phyloP scores from a whole-genome alignment of 108 stramenopile genomes.

The Epithemia pelagica region DNA sequence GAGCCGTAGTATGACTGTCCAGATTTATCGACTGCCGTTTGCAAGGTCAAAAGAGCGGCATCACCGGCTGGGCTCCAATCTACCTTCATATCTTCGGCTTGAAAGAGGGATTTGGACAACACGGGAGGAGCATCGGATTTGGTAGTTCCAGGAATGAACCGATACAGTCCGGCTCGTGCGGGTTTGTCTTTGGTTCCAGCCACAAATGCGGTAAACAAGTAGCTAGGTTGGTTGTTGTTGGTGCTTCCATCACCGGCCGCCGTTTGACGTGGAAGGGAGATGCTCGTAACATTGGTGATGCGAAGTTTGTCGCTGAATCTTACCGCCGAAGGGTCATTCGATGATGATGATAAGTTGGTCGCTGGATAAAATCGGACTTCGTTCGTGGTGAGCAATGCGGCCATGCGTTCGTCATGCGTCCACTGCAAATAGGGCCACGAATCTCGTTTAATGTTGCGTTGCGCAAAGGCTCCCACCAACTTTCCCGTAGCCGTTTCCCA shows the following conservation, averaged over 20 bases:
- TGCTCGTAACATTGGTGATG: slow-evolving; percentile 45
- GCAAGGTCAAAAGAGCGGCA: slow-evolving; percentile 68
- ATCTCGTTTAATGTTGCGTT: slow-evolving; percentile 54
- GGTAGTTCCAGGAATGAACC: slow-evolving; percentile 32
- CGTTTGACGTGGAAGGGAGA: slow-evolving; percentile 39
- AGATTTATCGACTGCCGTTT: slow-evolving; percentile 88
- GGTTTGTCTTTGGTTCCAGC: slow-evolving; percentile 89
- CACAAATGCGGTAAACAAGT: slow-evolving; percentile 72
- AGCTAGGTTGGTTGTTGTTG: slow-evolving; percentile 8
- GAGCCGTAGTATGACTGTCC: slow-evolving; percentile 94
- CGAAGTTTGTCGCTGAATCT: slow-evolving; percentile 49
- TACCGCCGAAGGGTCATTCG: slow-evolving; percentile 17
- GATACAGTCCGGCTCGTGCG: slow-evolving; percentile 58
- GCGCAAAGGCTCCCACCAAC: slow-evolving; percentile 50
- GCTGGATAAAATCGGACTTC: slow-evolving; percentile 69
- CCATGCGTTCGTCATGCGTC: slow-evolving; percentile 80
- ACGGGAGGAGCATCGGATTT: slow-evolving; percentile 27
- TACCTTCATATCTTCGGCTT: slow-evolving; percentile 69
- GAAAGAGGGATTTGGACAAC: slow-evolving; percentile 66
- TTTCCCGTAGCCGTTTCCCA: slow-evolving; percentile 53
- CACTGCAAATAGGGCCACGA: slow-evolving; percentile 86
- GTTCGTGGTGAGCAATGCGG: slow-evolving; percentile 56
- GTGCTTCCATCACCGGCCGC: background rate
- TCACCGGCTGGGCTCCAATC: slow-evolving; percentile 78
- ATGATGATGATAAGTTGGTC: slow-evolving; percentile 17